phyloP scores from a whole-genome alignment of 2,329 filamentous ascomycete genomes.

The Epichloe baconii region DNA sequence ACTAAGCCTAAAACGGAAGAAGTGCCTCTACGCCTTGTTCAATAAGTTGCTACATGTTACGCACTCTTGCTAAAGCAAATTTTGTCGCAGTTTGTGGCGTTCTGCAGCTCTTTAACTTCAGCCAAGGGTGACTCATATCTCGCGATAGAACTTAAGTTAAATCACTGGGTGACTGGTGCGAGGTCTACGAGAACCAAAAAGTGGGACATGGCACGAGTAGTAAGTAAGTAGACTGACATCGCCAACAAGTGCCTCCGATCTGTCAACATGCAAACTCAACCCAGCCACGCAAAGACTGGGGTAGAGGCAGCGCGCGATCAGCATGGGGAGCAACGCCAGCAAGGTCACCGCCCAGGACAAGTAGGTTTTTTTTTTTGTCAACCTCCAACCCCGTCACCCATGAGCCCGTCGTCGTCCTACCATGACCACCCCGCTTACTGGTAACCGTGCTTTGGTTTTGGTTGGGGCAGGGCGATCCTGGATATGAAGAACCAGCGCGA shows the following conservation, averaged over 20 bases:
- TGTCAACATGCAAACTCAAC: not conserved
- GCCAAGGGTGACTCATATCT: no score
- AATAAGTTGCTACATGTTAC: no score
- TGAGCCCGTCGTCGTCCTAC: not conserved
- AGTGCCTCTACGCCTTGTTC: no score
- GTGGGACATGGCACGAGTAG: no score
- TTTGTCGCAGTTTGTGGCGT: no score
- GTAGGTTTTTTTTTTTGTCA: constrained; percentile 33
- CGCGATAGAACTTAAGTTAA: no score
- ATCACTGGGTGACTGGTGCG: no score
- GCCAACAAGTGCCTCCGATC: not conserved
- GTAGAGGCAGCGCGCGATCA: not conserved
- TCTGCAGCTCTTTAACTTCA: no score
- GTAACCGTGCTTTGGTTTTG: not conserved
- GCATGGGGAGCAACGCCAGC: constrained; percentile 43
- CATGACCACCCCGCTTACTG: constrained; percentile 1
- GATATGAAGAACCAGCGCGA: constrained; percentile 97
- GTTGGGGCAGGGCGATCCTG: constrained; percentile 64
- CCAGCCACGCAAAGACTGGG: constrained; percentile 2
- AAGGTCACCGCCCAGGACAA: constrained; percentile 67
- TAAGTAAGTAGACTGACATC: not conserved
- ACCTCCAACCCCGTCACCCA: not conserved
- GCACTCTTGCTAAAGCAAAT: no score
- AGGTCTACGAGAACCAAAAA: no score
- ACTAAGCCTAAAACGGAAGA: no score